Evolutionary conservation across 768 basidiomycete species (phyloP), one percentile per base, ranked within the genome.

Genomic region (Lactarius quietus): DNA sequence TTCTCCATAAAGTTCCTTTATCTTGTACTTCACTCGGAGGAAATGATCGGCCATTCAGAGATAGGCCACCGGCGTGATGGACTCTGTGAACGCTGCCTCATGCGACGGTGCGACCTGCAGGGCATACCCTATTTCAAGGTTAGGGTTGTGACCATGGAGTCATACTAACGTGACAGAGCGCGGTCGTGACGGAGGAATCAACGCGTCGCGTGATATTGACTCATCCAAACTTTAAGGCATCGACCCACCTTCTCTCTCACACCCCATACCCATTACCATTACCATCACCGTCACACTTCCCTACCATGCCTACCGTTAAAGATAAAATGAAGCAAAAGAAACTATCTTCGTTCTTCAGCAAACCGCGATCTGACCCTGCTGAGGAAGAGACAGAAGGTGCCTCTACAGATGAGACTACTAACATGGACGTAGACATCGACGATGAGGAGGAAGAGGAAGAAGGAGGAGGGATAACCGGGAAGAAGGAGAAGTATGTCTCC

Each of bases 401-500:
- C 12, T 67, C 58, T 10, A 18, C 51, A 15, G 52, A 61, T 10
- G 55, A 43, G 48, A 52, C n/a, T 31, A 14, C 53, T 18, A 18
- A 10, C 58, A 53, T 55, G 55, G 59, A 61, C 39, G 28, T 53
- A 15, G 67, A 65, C 26, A 52, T 48, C 26, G 60, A 35, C 8
- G 58, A 60, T 29, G 68, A 68, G 20, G 65, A 66, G 10, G 70
- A 69, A 2, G 59, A 68, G 23, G 75, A 74, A 43, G 78, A 73
- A 31, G 72, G 69, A 0, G 70, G 61, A n/a, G 75, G 69, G 23
- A 66, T 58, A 4, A 70, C 73, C 8, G 57, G 77, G 68, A 78
- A 77, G 70, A 74, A 71, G 41, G 68, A 69, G 6, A 83, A 81
- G 71, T 69, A 78, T n/a, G 62, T 74, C 45, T 79, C 81, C 10